These are phyloP conservation scores for Albugo candida DNA, from an alignment of 352 stramenopile genomes.

Conservation along the genomic window DNA sequence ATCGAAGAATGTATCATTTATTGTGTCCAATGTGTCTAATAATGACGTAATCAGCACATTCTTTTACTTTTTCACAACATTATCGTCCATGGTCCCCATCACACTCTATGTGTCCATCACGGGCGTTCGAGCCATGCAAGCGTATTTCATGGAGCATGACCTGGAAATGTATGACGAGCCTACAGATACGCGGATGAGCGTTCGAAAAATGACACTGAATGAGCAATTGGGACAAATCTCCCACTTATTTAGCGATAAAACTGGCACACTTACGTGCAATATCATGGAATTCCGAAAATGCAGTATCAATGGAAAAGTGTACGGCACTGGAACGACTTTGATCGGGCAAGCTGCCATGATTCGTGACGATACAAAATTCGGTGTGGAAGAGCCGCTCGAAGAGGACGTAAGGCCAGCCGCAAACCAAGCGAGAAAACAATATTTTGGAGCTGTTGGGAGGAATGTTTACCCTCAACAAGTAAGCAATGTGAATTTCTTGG, in stretches of 20 bases:
- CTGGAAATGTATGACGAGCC: conserved; percentile 73
- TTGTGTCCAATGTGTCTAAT: conserved; percentile 5
- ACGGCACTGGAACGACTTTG: conserved; percentile 68
- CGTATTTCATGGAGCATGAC: conserved; percentile 69
- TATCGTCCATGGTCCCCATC: conserved; percentile 74
- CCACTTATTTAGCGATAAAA: conserved; percentile 95
- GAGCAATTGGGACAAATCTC: conserved; percentile 84
- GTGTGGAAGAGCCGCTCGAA: conserved; percentile 22
- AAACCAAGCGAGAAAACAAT: conserved; percentile 2
- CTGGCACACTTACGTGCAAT: conserved; percentile 74
- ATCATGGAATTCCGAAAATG: conserved; percentile 83
- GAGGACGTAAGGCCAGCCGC: conserved; percentile 13
- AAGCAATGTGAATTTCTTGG: conserved; percentile 70
- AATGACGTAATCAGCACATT: conserved; percentile 37
- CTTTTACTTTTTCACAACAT: conserved; percentile 70
- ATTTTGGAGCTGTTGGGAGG: neutral
- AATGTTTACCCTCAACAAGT: neutral
- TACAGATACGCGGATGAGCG: conserved; percentile 45
- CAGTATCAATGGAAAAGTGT: conserved; percentile 54
- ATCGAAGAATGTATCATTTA: conserved; percentile 12
- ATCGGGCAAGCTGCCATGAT: conserved; percentile 54
- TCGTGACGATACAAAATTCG: conserved; percentile 37
- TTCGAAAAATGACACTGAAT: conserved; percentile 74
- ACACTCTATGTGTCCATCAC: conserved; percentile 79
- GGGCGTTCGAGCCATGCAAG: conserved; percentile 80